These are phyloP conservation scores for Vigna unguiculata DNA, from an alignment of 306 rosid genomes.

Conservation along the genomic window DNA sequence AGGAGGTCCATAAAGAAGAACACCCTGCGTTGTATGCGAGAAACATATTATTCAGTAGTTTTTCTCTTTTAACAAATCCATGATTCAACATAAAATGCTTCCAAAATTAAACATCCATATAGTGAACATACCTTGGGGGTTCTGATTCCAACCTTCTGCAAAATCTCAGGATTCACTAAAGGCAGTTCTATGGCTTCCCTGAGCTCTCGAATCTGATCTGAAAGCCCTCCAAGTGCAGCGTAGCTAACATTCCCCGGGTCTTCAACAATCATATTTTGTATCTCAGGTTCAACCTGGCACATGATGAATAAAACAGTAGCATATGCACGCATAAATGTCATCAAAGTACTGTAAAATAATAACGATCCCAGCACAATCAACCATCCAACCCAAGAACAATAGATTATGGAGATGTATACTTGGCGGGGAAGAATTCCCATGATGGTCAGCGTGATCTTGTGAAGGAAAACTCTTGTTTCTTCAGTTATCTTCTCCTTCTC, in stretches of 20 bases:
- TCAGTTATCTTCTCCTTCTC: slow-evolving; percentile 76
- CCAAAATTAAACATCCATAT: not conserved
- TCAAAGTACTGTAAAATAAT: too few species aligned
- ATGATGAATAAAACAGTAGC: not conserved
- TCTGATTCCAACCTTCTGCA: slow-evolving; percentile 80
- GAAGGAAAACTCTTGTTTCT: slow-evolving; percentile 81
- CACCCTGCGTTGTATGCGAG: slow-evolving; percentile 56
- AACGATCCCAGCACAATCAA: not conserved
- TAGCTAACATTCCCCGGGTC: slow-evolving; percentile 87
- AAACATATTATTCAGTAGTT: too few species aligned
- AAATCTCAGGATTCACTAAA: slow-evolving; percentile 88
- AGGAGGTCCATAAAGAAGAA: slow-evolving; percentile 95
- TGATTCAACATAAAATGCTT: not conserved
- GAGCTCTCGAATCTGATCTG: slow-evolving; percentile 82
- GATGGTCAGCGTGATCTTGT: slow-evolving; percentile 71
- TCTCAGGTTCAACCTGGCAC: slow-evolving; percentile 73
- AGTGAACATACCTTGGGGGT: slow-evolving; percentile 71
- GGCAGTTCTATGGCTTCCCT: slow-evolving; percentile 85
- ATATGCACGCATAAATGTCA: not conserved
- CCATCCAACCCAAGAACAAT: not conserved
- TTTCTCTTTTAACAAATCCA: too few species aligned
- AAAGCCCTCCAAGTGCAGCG: slow-evolving; percentile 87
- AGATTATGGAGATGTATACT: slow-evolving; percentile 44
- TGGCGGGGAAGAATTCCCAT: slow-evolving; percentile 85
- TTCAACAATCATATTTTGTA: slow-evolving; percentile 82